These are phyloP conservation scores for Ophiocordyceps camponoti-leonardi DNA, from an alignment of 2,329 filamentous ascomycete genomes.

Conservation along the genomic window DNA sequence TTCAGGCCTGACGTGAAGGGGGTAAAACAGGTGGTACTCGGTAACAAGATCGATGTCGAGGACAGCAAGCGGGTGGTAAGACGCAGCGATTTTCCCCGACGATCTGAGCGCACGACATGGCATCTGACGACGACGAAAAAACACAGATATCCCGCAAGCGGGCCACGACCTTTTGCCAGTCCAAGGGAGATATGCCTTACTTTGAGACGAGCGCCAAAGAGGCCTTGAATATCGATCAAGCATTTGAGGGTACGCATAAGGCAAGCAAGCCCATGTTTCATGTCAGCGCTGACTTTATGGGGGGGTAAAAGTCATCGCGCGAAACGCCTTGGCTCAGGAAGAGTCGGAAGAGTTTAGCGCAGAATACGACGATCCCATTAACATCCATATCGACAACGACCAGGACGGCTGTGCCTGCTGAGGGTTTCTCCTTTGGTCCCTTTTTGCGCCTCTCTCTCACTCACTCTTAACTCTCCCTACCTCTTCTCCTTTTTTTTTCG, in stretches of 20 bases:
- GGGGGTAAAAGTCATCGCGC: slow-evolving; percentile 59
- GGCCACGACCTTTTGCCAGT: slow-evolving; percentile 94
- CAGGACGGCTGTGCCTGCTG: slow-evolving; percentile 88
- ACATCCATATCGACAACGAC: slow-evolving; percentile 91
- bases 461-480: neutral
- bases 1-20: slow-evolving; percentile 6
- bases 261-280: neutral
- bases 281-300: neutral
- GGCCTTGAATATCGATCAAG: slow-evolving; percentile 88
- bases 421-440: slow-evolving; percentile 7
- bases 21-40: slow-evolving; percentile 61
- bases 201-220: slow-evolving; percentile 99
- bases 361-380: slow-evolving; percentile 95
- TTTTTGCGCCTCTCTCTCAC: neutral
- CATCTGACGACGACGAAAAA: slow-evolving; percentile 2
- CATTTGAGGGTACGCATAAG: slow-evolving; percentile 40
- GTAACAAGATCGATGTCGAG: slow-evolving; percentile 98
- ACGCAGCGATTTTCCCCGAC: neutral
- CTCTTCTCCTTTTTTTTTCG: neutral
- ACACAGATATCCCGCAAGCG: slow-evolving; percentile 77
- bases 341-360: slow-evolving; percentile 96
- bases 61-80: slow-evolving; percentile 85
- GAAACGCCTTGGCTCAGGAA: slow-evolving; percentile 89
- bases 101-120: neutral
- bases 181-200: slow-evolving; percentile 92